Evolutionary conservation across 495 filamentous ascomycete genomes (phyloP).

Genomic region (Extremus antarcticus): DNA sequence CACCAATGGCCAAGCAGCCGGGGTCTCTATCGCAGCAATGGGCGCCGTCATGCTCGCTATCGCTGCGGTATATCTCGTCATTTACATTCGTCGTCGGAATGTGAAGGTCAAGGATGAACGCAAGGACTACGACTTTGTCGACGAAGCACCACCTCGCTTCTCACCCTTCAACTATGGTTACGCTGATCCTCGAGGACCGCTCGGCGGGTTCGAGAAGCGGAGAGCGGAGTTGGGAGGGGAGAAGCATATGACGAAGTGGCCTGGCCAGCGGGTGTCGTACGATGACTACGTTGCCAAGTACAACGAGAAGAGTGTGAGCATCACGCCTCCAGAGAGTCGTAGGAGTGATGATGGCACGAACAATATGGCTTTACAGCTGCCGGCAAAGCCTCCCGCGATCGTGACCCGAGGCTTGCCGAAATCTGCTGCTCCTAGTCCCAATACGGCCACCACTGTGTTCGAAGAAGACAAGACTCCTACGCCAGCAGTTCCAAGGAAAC

Average conservation of each 20-base stretch:
- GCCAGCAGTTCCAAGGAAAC: constrained; percentile 1
- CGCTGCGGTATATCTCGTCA: constrained; percentile 3
- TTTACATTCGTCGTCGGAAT: constrained; percentile 9
- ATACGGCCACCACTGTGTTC: constrained; percentile 15
- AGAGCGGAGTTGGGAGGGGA: not conserved
- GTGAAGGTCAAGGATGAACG: not conserved
- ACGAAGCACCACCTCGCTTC: constrained; percentile 15
- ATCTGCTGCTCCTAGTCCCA: not conserved
- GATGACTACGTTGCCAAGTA: not conserved
- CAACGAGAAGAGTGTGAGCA: not conserved
- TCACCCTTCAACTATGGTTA: constrained; percentile 7
- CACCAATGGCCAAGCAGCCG: constrained; percentile 13
- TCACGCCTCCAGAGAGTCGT: constrained; percentile 4
- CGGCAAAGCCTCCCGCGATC: constrained; percentile 14
- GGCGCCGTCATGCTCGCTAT: constrained; percentile 3
- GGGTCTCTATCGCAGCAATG: constrained; percentile 15
- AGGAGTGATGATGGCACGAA: constrained; percentile 10
- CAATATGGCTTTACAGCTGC: constrained; percentile 16
- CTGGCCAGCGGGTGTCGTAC: not conserved
- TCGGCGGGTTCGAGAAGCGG: not conserved
- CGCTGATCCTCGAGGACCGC: constrained; percentile 7
- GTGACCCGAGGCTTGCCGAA: not conserved
- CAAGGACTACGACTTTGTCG: constrained; percentile 16
- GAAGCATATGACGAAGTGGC: not conserved
- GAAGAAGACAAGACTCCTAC: constrained; percentile 16